Conservation (phyloP, 371 early-diverging fungal species). For the Smittium culicis region DNA sequence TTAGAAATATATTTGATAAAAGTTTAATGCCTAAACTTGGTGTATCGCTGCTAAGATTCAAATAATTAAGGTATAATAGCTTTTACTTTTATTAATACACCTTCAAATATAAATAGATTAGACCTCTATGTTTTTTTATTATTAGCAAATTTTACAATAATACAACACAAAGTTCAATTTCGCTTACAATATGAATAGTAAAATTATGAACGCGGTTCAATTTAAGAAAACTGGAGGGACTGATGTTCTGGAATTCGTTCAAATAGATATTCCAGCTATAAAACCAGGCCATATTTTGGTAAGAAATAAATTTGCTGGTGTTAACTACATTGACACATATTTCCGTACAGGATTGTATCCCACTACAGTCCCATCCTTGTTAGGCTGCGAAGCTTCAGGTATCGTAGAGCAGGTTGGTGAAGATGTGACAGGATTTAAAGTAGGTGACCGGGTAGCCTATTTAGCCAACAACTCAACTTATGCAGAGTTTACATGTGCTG, state of each 20-base stretch:
- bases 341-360: conserved; percentile 75
- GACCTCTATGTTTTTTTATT: too few relatives aligned
- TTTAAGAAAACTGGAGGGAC: conserved; percentile 53
- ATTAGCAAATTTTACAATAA: too few relatives aligned
- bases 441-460: conserved; percentile 76
- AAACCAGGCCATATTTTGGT: conserved; percentile 48
- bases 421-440: conserved; percentile 42
- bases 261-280: conserved; percentile 36
- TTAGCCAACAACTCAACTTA: conserved; percentile 42
- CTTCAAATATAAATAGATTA: too few relatives aligned
- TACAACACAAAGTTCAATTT: too few relatives aligned
- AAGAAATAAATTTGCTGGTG: conserved; percentile 61
- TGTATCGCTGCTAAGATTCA: too few relatives aligned
- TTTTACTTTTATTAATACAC: too few relatives aligned
- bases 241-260: conserved; percentile 47
- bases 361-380: conserved; percentile 45
- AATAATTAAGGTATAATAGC: too few relatives aligned
- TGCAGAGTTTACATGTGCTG: conserved; percentile 60
- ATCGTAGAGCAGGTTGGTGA: conserved; percentile 58
- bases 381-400: conserved; percentile 78
- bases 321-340: conserved; percentile 91
- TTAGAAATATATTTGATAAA: too few relatives aligned
- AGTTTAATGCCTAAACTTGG: too few relatives aligned
- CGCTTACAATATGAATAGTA: too few relatives aligned
- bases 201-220: conserved; percentile 49